These are phyloP conservation scores for Cucurbita moschata DNA, from an alignment of 306 rosid genomes.

Conservation along the genomic window DNA sequence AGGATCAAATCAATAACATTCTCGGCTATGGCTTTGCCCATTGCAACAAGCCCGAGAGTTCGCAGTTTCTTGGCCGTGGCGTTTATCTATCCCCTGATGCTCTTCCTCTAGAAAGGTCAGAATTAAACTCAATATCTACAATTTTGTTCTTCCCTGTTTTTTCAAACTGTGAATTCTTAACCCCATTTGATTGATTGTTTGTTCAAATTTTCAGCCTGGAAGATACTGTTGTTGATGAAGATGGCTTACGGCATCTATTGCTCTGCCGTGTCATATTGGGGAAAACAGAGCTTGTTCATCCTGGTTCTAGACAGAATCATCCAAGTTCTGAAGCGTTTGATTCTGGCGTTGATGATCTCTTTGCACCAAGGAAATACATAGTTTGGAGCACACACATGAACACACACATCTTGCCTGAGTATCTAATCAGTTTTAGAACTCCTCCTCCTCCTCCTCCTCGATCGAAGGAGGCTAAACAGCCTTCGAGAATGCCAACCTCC, in stretches of 20 bases:
- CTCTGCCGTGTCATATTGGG: constrained; percentile 79
- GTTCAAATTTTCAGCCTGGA: constrained; percentile 24
- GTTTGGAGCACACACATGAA: constrained; percentile 56
- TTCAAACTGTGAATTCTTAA: not conserved
- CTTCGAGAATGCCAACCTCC: constrained; percentile 40
- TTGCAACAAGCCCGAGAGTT: not conserved
- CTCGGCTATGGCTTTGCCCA: constrained; percentile 51
- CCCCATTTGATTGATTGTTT: not conserved
- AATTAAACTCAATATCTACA: not conserved
- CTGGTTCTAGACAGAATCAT: constrained; percentile 37
- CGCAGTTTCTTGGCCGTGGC: constrained; percentile 30
- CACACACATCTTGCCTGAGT: constrained; percentile 70
- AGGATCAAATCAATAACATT: constrained; percentile 38
- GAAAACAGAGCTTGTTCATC: constrained; percentile 38
- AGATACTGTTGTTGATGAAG: constrained; percentile 25
- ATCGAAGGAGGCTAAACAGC: constrained; percentile 9
- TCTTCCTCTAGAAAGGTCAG: constrained; percentile 47
- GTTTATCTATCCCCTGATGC: constrained; percentile 44
- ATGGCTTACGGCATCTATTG: constrained; percentile 53
- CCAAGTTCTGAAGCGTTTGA: constrained; percentile 51
- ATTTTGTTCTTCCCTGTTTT: too few relatives aligned
- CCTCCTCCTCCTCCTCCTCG: constrained; percentile 11
- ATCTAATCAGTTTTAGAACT: constrained; percentile 44
- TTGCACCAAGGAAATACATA: constrained; percentile 41
- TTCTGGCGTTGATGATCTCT: constrained; percentile 53